phyloP scores from a whole-genome alignment of 1,284 basidiomycete species.

The Puccinia coronata region DNA sequence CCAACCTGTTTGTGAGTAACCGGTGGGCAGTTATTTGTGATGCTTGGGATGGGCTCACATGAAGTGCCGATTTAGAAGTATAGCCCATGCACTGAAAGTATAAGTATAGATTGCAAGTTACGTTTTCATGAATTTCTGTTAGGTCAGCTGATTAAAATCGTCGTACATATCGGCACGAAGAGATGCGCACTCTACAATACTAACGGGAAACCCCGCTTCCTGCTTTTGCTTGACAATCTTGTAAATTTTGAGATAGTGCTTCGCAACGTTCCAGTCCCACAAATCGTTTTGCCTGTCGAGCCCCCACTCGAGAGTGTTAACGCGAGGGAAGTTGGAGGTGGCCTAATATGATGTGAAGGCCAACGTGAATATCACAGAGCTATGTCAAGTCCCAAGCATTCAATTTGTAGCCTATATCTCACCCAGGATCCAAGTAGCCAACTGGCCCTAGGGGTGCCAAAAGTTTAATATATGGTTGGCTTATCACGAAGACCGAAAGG shows the following conservation, averaged over 20 bases:
- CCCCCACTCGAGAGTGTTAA: constrained; percentile 28
- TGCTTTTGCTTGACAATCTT: constrained; percentile 34
- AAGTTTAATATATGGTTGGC: not conserved
- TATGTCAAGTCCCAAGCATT: not conserved
- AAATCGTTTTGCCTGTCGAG: constrained; percentile 26
- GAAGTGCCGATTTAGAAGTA: constrained; percentile 36
- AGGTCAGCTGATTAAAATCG: not conserved
- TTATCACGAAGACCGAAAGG: not conserved
- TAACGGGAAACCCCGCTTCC: constrained; percentile 32
- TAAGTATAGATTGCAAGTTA: not conserved
- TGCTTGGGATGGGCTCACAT: constrained; percentile 20
- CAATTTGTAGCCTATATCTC: not conserved
- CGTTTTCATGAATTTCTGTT: not conserved
- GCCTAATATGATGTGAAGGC: constrained; percentile 14
- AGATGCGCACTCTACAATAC: constrained; percentile 42
- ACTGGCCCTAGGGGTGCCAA: not conserved
- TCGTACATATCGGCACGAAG: not conserved
- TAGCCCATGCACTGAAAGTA: constrained; percentile 36
- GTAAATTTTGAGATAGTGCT: constrained; percentile 27
- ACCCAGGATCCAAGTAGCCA: constrained; percentile 45
- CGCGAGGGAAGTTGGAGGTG: constrained; percentile 41
- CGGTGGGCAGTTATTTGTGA: not conserved
- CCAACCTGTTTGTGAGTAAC: not conserved
- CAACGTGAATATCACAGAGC: not conserved
- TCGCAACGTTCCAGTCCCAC: constrained; percentile 37